Evolutionary conservation across 192 early-diverging fungal species (phyloP), one percentile per base, ranked within the genome.

Genomic region (Blastocladiella britannica): DNA sequence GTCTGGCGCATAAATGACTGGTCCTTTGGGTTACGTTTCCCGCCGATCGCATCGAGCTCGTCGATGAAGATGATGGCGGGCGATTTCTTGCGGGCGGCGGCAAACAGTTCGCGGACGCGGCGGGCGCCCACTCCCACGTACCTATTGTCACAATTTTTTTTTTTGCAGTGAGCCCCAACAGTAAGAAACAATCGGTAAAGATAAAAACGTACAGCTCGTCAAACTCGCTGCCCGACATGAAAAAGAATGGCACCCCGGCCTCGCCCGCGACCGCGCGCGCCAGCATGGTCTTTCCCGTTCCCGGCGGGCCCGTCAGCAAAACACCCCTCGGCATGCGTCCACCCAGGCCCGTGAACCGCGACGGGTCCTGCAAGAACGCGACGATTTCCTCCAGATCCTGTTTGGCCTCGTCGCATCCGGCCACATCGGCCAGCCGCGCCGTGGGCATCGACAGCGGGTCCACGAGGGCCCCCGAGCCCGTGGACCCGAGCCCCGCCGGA

Each of bases 191-290:
- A n/a, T n/a, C n/a, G n/a, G n/a, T n/a, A n/a, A n/a, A n/a, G 15
- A 97, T 91, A 58, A 93, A 93, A 24, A 99, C 93, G 65, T 94
- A 99, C 65, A 97, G 78, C 67, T 99, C 93, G 70, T 96, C 95
- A 79, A 99, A 97, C 72, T 99, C 95, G 62, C 79, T 82, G 29
- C 93, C 95, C 57, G 81, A 83, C 92, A 99, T 96, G 66, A 93
- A 92, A 66, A 99, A 97, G 70, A 99, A 99, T 3, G 93, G 92
- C 5, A 97, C 93, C 9, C 80, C 89, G 15, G 95, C 92, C 69
- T 99, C 93, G 15, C 93, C 93, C 8, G 95, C 95, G 25, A 97
- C 87, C 9, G 95, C 95, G 28, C 92, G 73, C 9, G 95, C 95
- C 37, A 97, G 68, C 67, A 95, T 82, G 4, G 96, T 99, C 60